Base-by-base conservation (phyloP, 2,329 filamentous ascomycete species). In the Fusarium metavorans region DNA sequence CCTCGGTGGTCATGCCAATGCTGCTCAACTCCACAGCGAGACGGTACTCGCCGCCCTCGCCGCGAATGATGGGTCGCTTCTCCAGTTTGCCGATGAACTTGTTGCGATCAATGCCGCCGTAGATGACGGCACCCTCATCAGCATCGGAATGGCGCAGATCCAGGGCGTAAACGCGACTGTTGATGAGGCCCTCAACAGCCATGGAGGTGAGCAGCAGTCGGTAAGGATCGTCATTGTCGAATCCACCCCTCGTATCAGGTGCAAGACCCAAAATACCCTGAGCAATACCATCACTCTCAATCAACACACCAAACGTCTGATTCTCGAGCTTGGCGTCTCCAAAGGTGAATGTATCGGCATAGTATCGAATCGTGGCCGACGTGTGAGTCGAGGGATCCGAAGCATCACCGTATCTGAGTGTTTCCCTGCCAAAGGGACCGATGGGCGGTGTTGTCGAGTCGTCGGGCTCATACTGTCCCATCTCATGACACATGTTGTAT, bases 191-290 rank as follows among this genome's bases (percentile, higher is more conserved):
- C 72, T 89, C 85, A 0, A 81, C 76, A 1, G 83, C 82, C 78
- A 90, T 83, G 25, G 82, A 86, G 73, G 87, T 87, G 54, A 89
- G 81, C 23, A 92, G 83, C 27, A 89, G 85, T 2, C 87, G 87
- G 67, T 92, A 92, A 3, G 83, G 83, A 48, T 77, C 63, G 4
- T 77, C 37, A 48, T 76, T 71, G 14, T 76, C 77, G 80, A 86
- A 80, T 58, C 89, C 80, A 76, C 83, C 73, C 6, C 79, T 67
- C 43, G 83, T 76, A 61, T 85, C 82, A 1, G 86, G 86, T 0
- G 84, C 87, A 4, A 89, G 83, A 10, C 88, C 88, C 48, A 89
- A 79, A 66, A 90, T 89, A 27, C 88, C 87, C 68, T 87, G 84
- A 20, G 86, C 83, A 70, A 88, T 86, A n/a, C 84, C 81, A n/a